Base-by-base conservation (phyloP, 495 filamentous ascomycete genomes). In the Ascobolus immersus region DNA sequence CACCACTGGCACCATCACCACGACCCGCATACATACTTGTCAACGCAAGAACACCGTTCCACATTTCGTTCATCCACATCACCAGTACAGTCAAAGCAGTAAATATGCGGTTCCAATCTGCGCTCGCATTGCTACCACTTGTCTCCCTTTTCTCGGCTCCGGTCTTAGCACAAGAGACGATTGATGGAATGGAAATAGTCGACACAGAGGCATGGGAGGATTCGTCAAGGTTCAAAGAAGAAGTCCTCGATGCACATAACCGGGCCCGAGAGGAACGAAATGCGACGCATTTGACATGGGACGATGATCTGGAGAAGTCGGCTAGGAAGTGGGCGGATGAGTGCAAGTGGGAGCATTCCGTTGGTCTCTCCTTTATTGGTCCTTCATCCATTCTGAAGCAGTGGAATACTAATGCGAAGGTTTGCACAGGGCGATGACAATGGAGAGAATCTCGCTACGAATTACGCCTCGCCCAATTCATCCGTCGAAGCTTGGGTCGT, bases 371-470 rank as follows among this genome's bases (percentile, higher is more conserved):
- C n/a, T n/a, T n/a, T n/a, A n/a, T n/a, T n/a, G n/a, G n/a, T n/a
- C n/a, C 6, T 34, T 15, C 3, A 34, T 34, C 4, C 13, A n/a
- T 2, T 32, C 17, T 17, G 19, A 17, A 17, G 3, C 10, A 17
- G n/a, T n/a, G 12, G 17, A 3, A 11, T 32, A 17, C 4, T 3
- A 17, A 17, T 19, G n/a, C 18, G 19, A 34, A 21, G 9, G 8
- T 14, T 21, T n/a, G n/a, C 24, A 20, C 14, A 34, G 32, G 28
- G 19, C 2, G 29, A 21, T 14, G 6, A 8, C 2, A 17, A 70
- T 44, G 78, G 78, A 46, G 78, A 86, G 49, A 86, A 86, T 51
- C 58, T 82, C 2, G 74, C 76, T 2, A 54, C 67, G 19, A 73
- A 72, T 10, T 82, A 67, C 51, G 35, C 55, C 0, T 68, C 70